Conservation (phyloP, 352 stramenopile genomes). For the Blastocystis sp. region DNA sequence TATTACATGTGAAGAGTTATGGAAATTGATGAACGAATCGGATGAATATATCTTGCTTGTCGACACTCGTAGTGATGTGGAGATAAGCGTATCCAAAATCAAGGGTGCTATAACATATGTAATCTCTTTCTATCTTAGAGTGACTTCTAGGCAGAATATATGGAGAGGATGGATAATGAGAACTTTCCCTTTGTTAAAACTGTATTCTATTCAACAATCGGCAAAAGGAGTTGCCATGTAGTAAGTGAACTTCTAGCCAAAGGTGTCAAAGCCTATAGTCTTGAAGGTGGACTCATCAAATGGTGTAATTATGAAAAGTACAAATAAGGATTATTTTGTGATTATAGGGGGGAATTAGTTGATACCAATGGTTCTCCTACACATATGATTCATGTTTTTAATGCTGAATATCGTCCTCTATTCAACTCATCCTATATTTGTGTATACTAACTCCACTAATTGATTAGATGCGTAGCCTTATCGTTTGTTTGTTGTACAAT, state of each 20-base stretch:
- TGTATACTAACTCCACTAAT: not conserved
- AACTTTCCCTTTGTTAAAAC: slow-evolving; percentile 52
- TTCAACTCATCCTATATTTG: slow-evolving; percentile 44
- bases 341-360: slow-evolving; percentile 22
- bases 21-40: slow-evolving; percentile 28
- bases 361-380: not conserved
- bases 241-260: slow-evolving; percentile 13
- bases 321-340: not conserved
- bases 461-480: too few relatives aligned
- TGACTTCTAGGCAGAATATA: not conserved
- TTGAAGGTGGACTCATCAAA: slow-evolving; percentile 13
- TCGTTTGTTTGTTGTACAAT: not conserved
- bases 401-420: slow-evolving; percentile 22
- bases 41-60: slow-evolving; percentile 37
- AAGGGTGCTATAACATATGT: slow-evolving; percentile 24
- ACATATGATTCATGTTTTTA: slow-evolving; percentile 45
- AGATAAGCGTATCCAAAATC: slow-evolving; percentile 28
- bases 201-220: slow-evolving; percentile 41
- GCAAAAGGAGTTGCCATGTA: slow-evolving; percentile 1
- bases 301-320: slow-evolving; percentile 37
- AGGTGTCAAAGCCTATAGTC: slow-evolving; percentile 8
- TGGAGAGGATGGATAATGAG: slow-evolving; percentile 28
- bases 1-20: slow-evolving; percentile 32
- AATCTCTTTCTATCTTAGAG: not conserved
- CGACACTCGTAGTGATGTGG: slow-evolving; percentile 25